Evolutionary conservation across 345 rosid genomes (phyloP).

Genomic region (Hibiscus syriacus): DNA sequence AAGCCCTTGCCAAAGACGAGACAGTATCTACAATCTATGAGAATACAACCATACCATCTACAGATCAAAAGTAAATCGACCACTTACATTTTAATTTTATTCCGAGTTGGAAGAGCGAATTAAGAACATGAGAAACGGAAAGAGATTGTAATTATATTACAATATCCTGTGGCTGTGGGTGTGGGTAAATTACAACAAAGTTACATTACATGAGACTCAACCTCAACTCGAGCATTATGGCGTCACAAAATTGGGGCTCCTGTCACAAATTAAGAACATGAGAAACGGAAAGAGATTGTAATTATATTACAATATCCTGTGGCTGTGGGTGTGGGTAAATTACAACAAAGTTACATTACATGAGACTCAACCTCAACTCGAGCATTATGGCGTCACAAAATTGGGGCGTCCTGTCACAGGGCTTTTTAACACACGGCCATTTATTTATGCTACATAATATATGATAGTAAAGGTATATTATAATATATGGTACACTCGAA

Average conservation of each 20-base stretch:
- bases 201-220: constrained; percentile 15
- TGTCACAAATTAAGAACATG: no score
- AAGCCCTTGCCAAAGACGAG: no score
- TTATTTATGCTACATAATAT: no score
- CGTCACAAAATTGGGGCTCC: constrained; percentile 44
- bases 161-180: constrained; percentile 6
- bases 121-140: background rate
- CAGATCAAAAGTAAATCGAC: background rate
- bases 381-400: constrained; percentile 38
- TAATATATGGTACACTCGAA: constrained; percentile 31
- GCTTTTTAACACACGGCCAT: constrained; percentile 16
- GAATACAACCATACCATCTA: background rate
- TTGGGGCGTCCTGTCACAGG: constrained; percentile 18
- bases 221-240: constrained; percentile 23
- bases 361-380: no score
- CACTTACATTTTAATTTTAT: background rate
- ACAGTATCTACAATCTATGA: background rate
- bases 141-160: constrained; percentile 22
- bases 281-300: no score
- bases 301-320: no score
- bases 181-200: constrained; percentile 26
- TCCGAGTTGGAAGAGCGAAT: background rate
- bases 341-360: constrained; percentile 24
- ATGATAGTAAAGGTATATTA: no score
- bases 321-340: constrained; percentile 13